Percentiles rank a stretch among this genome's conserved stretches.
Conservation (phyloP, 257 asterid species). For the Solanum pimpinellifolium region DNA sequence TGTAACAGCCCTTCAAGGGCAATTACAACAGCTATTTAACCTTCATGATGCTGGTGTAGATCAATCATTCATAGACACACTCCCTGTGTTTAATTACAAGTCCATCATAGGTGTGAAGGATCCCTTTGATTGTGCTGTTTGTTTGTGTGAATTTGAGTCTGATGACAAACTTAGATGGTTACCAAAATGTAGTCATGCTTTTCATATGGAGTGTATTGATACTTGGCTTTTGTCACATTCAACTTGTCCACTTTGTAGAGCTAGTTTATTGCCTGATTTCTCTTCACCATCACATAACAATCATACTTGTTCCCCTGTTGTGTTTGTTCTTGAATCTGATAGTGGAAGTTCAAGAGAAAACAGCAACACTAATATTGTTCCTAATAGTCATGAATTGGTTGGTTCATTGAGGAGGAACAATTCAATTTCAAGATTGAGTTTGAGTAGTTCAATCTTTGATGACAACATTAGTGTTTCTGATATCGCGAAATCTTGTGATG, state of each 20-base stretch:
- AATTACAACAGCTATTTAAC: conserved; percentile 84
- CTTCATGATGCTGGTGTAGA: conserved; percentile 92
- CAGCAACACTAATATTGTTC: neutral
- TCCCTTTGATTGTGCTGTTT: conserved; percentile 93
- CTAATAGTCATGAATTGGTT: conserved; percentile 13
- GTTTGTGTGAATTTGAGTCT: conserved; percentile 75
- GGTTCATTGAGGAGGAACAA: neutral
- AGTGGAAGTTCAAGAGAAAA: conserved; percentile 62
- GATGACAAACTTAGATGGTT: conserved; percentile 73
- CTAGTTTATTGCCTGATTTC: conserved; percentile 54
- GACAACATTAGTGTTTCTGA: conserved; percentile 10
- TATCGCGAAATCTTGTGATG: conserved; percentile 40
- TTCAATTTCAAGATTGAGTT: conserved; percentile 19
- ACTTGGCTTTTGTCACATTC: conserved; percentile 95
- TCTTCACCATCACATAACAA: conserved; percentile 2
- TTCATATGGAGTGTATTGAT: conserved; percentile 91
- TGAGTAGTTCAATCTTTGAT: conserved; percentile 38
- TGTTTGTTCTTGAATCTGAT: conserved; percentile 78
- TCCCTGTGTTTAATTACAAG: conserved; percentile 69
- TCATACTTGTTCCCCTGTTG: conserved; percentile 39
- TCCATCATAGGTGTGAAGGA: conserved; percentile 81
- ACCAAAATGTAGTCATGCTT: conserved; percentile 93
- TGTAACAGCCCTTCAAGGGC: conserved; percentile 81
- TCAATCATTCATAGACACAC: conserved; percentile 80
- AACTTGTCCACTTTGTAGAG: conserved; percentile 95